A percentile compares a stretch with the other conserved stretches of the same genome.
These are phyloP conservation scores for Eucalyptus erythrocorys DNA, from an alignment of 345 rosid genomes.

Conservation along the genomic window DNA sequence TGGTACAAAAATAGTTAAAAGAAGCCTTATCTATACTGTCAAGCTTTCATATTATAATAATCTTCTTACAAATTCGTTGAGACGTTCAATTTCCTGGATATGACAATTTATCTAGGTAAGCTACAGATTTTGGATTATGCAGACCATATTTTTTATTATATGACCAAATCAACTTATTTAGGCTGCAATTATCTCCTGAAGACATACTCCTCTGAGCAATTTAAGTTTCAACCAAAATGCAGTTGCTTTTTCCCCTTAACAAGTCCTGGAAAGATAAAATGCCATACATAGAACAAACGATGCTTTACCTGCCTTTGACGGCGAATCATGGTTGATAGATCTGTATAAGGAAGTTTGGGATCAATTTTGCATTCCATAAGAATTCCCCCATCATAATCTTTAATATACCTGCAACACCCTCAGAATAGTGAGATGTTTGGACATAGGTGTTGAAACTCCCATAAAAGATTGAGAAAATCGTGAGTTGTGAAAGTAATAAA, in stretches of 20 bases:
- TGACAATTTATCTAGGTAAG: background rate
- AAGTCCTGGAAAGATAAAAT: background rate
- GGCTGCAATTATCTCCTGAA: background rate
- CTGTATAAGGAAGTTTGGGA: slow-evolving; percentile 94
- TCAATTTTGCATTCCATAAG: slow-evolving; percentile 98
- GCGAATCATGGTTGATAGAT: slow-evolving; percentile 86
- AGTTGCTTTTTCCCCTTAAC: background rate
- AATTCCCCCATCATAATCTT: slow-evolving; percentile 98
- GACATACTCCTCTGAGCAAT: background rate
- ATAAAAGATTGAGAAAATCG: background rate
- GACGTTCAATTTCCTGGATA: background rate
- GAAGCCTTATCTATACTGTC: background rate
- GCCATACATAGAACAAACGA: background rate
- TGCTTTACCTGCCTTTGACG: slow-evolving; percentile 71
- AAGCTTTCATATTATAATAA: background rate
- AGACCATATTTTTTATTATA: background rate
- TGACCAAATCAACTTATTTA: background rate
- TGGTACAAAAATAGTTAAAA: background rate
- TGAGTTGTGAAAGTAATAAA: background rate
- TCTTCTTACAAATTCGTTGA: background rate
- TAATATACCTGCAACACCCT: slow-evolving; percentile 47
- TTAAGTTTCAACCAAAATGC: background rate
- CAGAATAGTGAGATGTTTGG: background rate
- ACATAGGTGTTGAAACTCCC: background rate
- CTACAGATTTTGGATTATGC: background rate